phyloP scores from a whole-genome alignment of 805 yeast genomes.

The Metschnikowia noctiluminum region DNA sequence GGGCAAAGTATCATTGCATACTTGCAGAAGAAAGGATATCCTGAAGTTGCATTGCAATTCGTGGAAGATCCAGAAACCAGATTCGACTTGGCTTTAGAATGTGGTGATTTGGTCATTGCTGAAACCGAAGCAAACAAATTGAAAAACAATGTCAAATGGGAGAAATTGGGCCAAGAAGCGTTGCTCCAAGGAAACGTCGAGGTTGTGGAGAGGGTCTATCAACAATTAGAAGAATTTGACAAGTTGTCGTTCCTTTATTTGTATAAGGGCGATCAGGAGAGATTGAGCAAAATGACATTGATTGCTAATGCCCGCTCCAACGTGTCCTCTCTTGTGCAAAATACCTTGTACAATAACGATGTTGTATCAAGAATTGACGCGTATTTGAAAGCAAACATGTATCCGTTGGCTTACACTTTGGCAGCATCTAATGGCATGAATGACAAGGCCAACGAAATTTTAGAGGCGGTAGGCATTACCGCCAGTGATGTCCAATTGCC shows the following conservation, averaged over 20 bases:
- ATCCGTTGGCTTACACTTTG: conserved; percentile 87
- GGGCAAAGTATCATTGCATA: conserved; percentile 97
- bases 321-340: conserved; percentile 73
- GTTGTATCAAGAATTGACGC: conserved; percentile 71
- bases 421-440: conserved; percentile 84
- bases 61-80: conserved; percentile 95
- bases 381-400: conserved; percentile 73
- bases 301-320: conserved; percentile 90
- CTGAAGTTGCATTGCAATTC: conserved; percentile 95
- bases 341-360: conserved; percentile 73
- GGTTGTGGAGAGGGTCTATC: conserved; percentile 82
- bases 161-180: conserved; percentile 80
- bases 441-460: conserved; percentile 68
- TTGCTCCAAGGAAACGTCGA: conserved; percentile 83
- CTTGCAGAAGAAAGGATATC: conserved; percentile 91
- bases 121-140: conserved; percentile 79
- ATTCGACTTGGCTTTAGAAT: conserved; percentile 92
- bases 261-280: conserved; percentile 72
- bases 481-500: conserved; percentile 66
- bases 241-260: conserved; percentile 86
- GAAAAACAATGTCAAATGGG: conserved; percentile 71
- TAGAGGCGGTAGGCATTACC: conserved; percentile 65
- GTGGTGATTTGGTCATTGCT: conserved; percentile 87
- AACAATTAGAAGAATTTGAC: conserved; percentile 82
- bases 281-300: conserved; percentile 78